Conservation (phyloP, 768 basidiomycete species). For the Tubosaeta sp. region DNA sequence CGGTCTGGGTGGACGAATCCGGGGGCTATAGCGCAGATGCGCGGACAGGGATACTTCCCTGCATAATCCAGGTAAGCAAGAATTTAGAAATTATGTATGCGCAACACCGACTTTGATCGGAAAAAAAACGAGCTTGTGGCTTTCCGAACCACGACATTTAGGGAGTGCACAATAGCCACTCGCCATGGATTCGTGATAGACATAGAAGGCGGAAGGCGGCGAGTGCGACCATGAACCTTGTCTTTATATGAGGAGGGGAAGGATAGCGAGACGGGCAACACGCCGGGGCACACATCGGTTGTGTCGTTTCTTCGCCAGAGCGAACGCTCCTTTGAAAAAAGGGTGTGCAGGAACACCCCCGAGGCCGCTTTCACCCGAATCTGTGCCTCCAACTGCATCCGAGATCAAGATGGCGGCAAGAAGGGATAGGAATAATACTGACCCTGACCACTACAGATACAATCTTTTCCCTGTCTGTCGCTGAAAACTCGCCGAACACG, state of each 20-base stretch:
- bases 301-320: slow-evolving; percentile 21
- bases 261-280: slow-evolving; percentile 27
- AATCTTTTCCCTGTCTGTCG: slow-evolving; percentile 22
- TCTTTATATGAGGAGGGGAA: slow-evolving; percentile 29
- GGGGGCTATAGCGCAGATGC: slow-evolving; percentile 24
- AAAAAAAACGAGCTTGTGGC: slow-evolving; percentile 15
- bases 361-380: slow-evolving; percentile 16
- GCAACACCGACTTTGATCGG: slow-evolving; percentile 18
- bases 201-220: slow-evolving; percentile 31
- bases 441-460: slow-evolving; percentile 29
- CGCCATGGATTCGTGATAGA: slow-evolving; percentile 22
- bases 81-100: neutral
- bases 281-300: slow-evolving; percentile 21
- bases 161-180: slow-evolving; percentile 22
- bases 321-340: slow-evolving; percentile 23
- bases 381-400: slow-evolving; percentile 22
- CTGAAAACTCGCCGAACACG: slow-evolving; percentile 27
- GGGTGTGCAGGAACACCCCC: slow-evolving; percentile 4
- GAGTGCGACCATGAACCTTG: slow-evolving; percentile 12
- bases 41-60: slow-evolving; percentile 25
- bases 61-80: slow-evolving; percentile 2
- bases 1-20: slow-evolving; percentile 31
- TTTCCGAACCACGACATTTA: slow-evolving; percentile 25
- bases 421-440: neutral
- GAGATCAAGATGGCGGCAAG: neutral